A percentile compares a stretch with the other conserved stretches of the same genome.
Evolutionary conservation across 2,329 filamentous ascomycete genomes (phyloP).

Genomic region (Scedosporium dehoogii): DNA sequence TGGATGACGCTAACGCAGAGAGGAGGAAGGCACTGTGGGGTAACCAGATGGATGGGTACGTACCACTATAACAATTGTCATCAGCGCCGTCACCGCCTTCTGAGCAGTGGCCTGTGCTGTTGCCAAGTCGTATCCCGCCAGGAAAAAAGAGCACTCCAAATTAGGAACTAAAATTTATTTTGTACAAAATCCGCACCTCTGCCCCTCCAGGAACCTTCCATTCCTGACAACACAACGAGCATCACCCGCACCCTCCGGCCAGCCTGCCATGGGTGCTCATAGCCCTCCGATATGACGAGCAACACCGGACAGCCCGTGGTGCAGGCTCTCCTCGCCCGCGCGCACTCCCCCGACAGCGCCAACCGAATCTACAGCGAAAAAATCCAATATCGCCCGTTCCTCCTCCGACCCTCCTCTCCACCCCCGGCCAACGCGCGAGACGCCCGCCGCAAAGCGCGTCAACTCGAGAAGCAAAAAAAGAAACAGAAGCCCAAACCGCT

Average conservation of each 20-base stretch:
- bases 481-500: constrained; percentile 55
- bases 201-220: neutral
- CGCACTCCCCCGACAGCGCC: constrained; percentile 66
- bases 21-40: neutral
- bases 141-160: neutral
- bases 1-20: neutral
- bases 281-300: neutral
- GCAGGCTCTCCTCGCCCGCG: constrained; percentile 60
- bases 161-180: no score
- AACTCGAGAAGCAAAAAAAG: constrained; percentile 33
- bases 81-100: neutral
- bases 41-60: neutral
- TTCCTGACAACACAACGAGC: neutral
- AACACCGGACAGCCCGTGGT: constrained; percentile 25
- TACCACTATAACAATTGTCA: neutral
- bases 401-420: constrained; percentile 67
- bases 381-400: constrained; percentile 71
- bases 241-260: neutral
- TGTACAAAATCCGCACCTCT: no score
- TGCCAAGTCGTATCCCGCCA: neutral
- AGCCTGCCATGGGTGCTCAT: neutral
- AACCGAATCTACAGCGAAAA: constrained; percentile 69
- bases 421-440: constrained; percentile 48
- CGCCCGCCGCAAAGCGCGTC: constrained; percentile 39
- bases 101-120: neutral